Conservation (phyloP, 257 asterid genomes). For the Rehmannia glutinosa region DNA sequence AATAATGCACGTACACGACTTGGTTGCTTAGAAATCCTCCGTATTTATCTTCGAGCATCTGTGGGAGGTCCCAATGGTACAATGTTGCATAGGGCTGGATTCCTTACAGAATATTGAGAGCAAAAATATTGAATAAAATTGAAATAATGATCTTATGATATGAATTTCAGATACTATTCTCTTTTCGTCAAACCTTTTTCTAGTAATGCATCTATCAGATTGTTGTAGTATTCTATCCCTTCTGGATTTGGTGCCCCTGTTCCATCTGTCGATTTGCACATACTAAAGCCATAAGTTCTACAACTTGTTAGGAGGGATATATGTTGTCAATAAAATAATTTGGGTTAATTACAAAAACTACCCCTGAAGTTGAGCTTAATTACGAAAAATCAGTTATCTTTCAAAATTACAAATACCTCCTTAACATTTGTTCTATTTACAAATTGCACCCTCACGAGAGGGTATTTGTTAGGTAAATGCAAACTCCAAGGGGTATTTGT, state of each 20-base stretch:
- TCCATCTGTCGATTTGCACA: slow-evolving; percentile 49
- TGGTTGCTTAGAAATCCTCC: slow-evolving; percentile 56
- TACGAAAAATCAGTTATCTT: no score
- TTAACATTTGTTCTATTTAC: no score
- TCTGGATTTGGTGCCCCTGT: slow-evolving; percentile 67
- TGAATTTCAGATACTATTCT: background rate
- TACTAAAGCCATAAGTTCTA: background rate
- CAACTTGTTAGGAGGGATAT: background rate
- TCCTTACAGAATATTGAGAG: slow-evolving; percentile 33
- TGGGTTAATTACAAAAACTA: no score
- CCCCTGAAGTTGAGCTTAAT: no score
- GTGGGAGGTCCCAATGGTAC: slow-evolving; percentile 94
- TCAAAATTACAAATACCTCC: no score
- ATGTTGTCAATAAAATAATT: no score
- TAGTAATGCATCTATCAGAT: slow-evolving; percentile 58
- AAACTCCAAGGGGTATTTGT: no score
- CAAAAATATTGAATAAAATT: background rate
- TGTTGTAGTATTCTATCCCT: slow-evolving; percentile 76
- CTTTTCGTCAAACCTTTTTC: slow-evolving; percentile 46
- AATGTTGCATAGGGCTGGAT: slow-evolving; percentile 72
- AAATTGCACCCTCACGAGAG: no score
- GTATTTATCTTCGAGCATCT: slow-evolving; percentile 61
- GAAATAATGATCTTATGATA: background rate
- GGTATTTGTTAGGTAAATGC: no score
- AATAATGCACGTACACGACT: slow-evolving; percentile 46